Conservation (phyloP, 352 stramenopile species). For the Pythium coloratum region DNA sequence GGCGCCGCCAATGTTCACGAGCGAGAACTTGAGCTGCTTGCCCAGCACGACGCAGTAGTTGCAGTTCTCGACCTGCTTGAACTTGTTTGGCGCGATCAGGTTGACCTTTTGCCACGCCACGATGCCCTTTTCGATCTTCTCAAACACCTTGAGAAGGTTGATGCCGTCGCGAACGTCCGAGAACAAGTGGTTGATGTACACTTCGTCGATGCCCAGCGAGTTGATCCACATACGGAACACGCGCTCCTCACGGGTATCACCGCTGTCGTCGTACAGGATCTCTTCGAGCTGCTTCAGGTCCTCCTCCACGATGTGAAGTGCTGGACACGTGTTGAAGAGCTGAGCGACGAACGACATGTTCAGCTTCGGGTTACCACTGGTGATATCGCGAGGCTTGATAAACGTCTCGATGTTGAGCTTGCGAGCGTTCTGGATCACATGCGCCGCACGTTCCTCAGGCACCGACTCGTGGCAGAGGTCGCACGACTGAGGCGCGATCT, state of each 20-base stretch:
- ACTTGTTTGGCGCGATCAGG: slow-evolving; percentile 87
- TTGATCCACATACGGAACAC: slow-evolving; percentile 94
- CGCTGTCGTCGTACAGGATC: slow-evolving; percentile 85
- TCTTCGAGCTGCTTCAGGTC: slow-evolving; percentile 87
- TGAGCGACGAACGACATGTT: slow-evolving; percentile 90
- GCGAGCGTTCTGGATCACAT: slow-evolving; percentile 86
- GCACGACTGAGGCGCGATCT: slow-evolving; percentile 80
- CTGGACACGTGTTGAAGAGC: slow-evolving; percentile 92
- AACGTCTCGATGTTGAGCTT: slow-evolving; percentile 88
- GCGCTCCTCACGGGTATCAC: slow-evolving; percentile 86
- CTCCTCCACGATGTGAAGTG: slow-evolving; percentile 79
- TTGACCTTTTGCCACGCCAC: slow-evolving; percentile 91
- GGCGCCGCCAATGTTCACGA: slow-evolving; percentile 90
- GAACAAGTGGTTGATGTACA: slow-evolving; percentile 92
- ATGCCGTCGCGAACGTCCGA: slow-evolving; percentile 87
- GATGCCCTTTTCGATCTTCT: slow-evolving; percentile 89
- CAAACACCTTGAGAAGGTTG: slow-evolving; percentile 88
- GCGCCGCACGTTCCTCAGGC: slow-evolving; percentile 61
- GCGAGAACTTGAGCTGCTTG: slow-evolving; percentile 87
- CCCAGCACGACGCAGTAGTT: slow-evolving; percentile 89
- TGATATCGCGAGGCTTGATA: slow-evolving; percentile 92
- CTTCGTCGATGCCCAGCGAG: slow-evolving; percentile 86
- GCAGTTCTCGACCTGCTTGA: slow-evolving; percentile 89
- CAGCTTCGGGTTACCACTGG: slow-evolving; percentile 90
- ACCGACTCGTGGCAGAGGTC: slow-evolving; percentile 58